Conservation (phyloP, 352 stramenopile species). For the Pythium rishiriense region DNA sequence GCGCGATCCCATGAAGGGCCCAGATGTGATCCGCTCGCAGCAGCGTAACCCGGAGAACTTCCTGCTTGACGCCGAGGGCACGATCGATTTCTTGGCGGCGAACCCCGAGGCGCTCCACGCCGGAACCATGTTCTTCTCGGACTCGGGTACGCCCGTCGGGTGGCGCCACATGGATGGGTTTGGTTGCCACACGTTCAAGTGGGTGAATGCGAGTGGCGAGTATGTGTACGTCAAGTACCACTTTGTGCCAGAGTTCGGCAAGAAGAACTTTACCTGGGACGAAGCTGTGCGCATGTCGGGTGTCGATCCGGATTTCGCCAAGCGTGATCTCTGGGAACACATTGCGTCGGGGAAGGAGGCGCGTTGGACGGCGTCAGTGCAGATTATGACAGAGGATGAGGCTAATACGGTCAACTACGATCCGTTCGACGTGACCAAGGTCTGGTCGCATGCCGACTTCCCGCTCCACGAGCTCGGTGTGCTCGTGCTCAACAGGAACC, state of each 20-base stretch:
- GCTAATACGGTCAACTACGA: slow-evolving; percentile 66
- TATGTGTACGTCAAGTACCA: slow-evolving; percentile 93
- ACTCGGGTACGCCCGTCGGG: slow-evolving; percentile 87
- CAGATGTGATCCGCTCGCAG: slow-evolving; percentile 93
- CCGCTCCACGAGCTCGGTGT: slow-evolving; percentile 85
- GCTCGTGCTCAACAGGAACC: slow-evolving; percentile 91
- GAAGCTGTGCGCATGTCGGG: slow-evolving; percentile 67
- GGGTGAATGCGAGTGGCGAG: slow-evolving; percentile 79
- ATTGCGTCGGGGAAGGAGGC: slow-evolving; percentile 83
- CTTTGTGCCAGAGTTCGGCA: slow-evolving; percentile 91
- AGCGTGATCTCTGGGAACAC: slow-evolving; percentile 90
- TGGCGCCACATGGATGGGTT: slow-evolving; percentile 93
- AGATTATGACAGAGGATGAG: slow-evolving; percentile 89
- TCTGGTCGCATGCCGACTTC: slow-evolving; percentile 89
- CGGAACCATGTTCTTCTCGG: slow-evolving; percentile 87
- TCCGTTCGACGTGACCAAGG: slow-evolving; percentile 93
- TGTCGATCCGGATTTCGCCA: slow-evolving; percentile 87
- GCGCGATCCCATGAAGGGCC: slow-evolving; percentile 91
- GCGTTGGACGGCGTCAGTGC: slow-evolving; percentile 90
- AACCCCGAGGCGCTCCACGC: slow-evolving; percentile 90
- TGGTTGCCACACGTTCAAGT: slow-evolving; percentile 91
- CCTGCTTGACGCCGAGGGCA: slow-evolving; percentile 85
- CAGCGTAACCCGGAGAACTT: slow-evolving; percentile 91
- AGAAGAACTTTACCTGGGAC: slow-evolving; percentile 85
- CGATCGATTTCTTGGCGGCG: slow-evolving; percentile 94